Evolutionary conservation across 805 yeast genomes (phyloP).

Genomic region (Barnettozyma vustinii): DNA sequence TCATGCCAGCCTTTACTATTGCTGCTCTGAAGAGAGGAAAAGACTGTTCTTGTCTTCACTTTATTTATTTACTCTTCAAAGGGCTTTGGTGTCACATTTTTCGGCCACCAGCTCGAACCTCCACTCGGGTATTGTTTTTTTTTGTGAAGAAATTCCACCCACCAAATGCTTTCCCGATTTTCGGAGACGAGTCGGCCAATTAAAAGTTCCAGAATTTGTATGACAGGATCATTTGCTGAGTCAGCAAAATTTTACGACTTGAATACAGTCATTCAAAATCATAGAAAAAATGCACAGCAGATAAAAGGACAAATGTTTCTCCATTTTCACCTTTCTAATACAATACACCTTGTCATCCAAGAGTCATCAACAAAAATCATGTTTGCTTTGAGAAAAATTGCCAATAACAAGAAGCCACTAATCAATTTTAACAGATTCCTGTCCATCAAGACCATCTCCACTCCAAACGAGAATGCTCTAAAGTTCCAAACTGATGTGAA

Average conservation of each 20-base stretch:
- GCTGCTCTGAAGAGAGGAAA: background rate
- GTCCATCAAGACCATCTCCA: slow-evolving; percentile 43
- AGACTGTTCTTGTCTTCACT: too few species aligned
- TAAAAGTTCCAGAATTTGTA: slow-evolving; percentile 1
- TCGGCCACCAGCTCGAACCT: background rate
- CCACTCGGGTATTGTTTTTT: background rate
- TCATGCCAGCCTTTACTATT: slow-evolving; percentile 3
- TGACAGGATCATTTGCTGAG: background rate
- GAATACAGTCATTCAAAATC: background rate
- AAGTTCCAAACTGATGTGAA: slow-evolving; percentile 45
- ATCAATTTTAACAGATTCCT: slow-evolving; percentile 4
- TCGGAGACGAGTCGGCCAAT: slow-evolving; percentile 1
- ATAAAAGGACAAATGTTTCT: background rate
- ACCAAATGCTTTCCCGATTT: background rate
- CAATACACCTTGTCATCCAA: background rate
- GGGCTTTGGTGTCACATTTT: background rate
- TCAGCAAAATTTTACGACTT: background rate
- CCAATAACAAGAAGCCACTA: background rate
- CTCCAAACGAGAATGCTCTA: slow-evolving; percentile 74
- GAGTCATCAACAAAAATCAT: background rate
- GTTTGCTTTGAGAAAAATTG: slow-evolving; percentile 5
- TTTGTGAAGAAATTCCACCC: background rate
- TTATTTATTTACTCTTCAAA: too few species aligned
- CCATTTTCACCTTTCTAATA: background rate
- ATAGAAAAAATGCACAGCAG: background rate